Conservation (phyloP, 148 eudicot genomes). For the Vaccinium vitisidaea region DNA sequence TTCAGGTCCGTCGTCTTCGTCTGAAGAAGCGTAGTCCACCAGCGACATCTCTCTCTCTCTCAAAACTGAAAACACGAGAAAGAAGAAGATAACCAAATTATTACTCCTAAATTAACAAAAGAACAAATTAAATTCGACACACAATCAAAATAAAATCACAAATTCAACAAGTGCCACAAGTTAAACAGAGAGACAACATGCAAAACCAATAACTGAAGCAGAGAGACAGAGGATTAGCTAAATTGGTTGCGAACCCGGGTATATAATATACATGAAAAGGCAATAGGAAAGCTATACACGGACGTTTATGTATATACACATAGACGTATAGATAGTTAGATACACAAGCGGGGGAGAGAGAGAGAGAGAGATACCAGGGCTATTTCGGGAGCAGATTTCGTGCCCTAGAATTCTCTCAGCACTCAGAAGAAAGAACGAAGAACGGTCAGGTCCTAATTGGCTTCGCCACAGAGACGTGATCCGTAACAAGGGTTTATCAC, state of each 20-base stretch:
- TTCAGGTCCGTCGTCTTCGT: slow-evolving; percentile 22
- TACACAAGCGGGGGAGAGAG: background rate
- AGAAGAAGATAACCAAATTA: background rate
- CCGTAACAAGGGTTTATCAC: too few relatives aligned
- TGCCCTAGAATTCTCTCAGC: background rate
- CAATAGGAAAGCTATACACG: too few relatives aligned
- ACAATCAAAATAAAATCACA: background rate
- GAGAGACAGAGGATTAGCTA: too few relatives aligned
- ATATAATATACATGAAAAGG: too few relatives aligned
- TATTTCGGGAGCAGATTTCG: background rate
- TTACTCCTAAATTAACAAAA: background rate
- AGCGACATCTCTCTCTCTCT: slow-evolving; percentile 30
- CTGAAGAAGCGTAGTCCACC: slow-evolving; percentile 41
- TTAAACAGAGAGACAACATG: background rate
- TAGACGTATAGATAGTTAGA: too few relatives aligned
- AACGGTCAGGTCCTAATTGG: background rate
- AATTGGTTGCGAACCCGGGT: too few relatives aligned
- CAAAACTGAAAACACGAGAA: background rate
- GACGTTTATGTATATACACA: too few relatives aligned
- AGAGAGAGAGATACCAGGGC: background rate
- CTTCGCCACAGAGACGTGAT: too few relatives aligned
- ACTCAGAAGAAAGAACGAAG: background rate
- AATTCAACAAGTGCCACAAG: background rate
- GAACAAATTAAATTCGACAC: background rate
- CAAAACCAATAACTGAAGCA: background rate